phyloP scores from a whole-genome alignment of 768 basidiomycete species.

The Ramaria sp. region DNA sequence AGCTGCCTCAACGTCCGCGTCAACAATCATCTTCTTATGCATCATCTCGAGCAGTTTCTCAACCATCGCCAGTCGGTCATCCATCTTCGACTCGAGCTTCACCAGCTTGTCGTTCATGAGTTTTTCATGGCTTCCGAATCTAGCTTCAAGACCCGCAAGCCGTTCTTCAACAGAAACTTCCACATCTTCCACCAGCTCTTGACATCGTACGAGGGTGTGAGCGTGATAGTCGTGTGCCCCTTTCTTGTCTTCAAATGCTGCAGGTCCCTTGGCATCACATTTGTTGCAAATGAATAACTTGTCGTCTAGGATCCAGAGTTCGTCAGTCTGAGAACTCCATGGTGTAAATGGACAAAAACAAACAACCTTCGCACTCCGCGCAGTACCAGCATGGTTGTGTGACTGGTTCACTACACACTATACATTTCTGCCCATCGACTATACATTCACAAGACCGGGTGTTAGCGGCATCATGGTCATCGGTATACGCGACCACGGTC shows the following conservation, averaged over 20 bases:
- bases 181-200: neutral
- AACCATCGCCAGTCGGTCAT: neutral
- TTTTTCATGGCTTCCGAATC: neutral
- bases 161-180: neutral
- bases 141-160: neutral
- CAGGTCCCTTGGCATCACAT: neutral
- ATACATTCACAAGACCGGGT: neutral
- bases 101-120: neutral
- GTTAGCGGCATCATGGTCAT: neutral
- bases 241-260: neutral
- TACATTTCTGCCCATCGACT: neutral
- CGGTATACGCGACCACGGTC: neutral
- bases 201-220: neutral
- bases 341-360: no score
- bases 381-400: constrained; percentile 3
- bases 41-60: neutral
- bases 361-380: neutral
- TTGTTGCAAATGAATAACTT: neutral
- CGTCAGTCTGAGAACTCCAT: neutral
- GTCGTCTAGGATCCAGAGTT: neutral
- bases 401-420: neutral
- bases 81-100: neutral
- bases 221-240: neutral
- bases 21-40: neutral
- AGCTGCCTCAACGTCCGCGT: neutral